Evolutionary conservation across 192 early-diverging fungal species (phyloP).

Genomic region (Diversispora epigaea): DNA sequence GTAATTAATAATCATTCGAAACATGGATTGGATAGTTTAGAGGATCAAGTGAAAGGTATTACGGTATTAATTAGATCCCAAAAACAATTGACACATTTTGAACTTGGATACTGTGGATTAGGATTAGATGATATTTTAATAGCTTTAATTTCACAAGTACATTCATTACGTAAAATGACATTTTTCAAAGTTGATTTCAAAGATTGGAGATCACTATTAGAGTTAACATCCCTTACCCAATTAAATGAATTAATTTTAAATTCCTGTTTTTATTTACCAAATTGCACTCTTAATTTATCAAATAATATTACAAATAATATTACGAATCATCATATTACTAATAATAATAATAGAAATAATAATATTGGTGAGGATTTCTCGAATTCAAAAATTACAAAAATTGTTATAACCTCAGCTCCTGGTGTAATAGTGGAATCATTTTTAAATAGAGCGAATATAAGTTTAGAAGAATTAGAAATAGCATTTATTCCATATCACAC

Average conservation of each 20-base stretch:
- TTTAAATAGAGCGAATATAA: background rate
- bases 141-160: background rate
- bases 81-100: background rate
- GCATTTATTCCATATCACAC: background rate
- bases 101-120: background rate
- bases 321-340: background rate
- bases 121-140: background rate
- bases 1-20: background rate
- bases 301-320: background rate
- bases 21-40: background rate
- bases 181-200: slow-evolving; percentile 1
- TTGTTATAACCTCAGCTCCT: background rate
- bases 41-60: background rate
- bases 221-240: background rate
- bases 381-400: background rate
- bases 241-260: background rate
- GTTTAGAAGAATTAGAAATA: background rate
- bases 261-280: background rate
- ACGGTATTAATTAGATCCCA: background rate
- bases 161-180: background rate
- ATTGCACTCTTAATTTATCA: background rate
- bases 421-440: background rate
- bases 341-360: too few relatives aligned
- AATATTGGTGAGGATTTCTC: background rate
- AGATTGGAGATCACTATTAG: background rate